Conservation (phyloP, 2,329 filamentous ascomycete species). For the Paecilomyces dactylethromorphus region DNA sequence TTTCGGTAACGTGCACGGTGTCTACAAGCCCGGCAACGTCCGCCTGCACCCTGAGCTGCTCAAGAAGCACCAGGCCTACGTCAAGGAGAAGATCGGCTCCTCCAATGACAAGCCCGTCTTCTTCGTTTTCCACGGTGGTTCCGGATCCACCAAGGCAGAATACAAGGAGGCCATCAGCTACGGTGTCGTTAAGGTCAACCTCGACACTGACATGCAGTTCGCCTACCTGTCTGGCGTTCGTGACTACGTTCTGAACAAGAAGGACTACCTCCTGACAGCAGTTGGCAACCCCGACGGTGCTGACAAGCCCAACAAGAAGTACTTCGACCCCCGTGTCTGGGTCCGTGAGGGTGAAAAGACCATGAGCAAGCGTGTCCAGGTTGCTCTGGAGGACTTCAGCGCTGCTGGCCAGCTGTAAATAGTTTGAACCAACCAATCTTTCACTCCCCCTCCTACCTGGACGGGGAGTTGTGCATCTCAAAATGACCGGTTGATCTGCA, state of each 20-base stretch:
- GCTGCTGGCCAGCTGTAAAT: constrained; percentile 68
- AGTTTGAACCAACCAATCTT: neutral
- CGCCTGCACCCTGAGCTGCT: constrained; percentile 94
- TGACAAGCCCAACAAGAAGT: constrained; percentile 99
- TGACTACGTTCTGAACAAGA: constrained; percentile 90
- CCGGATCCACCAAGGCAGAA: constrained; percentile 83
- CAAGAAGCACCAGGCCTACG: constrained; percentile 89
- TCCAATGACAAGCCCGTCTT: constrained; percentile 86
- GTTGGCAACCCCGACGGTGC: constrained; percentile 93
- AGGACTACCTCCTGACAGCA: constrained; percentile 80
- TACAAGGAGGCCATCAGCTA: constrained; percentile 82
- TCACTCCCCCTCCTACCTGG: neutral
- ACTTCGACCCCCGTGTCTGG: constrained; percentile 82
- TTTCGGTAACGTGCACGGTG: constrained; percentile 98
- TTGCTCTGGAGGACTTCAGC: constrained; percentile 89
- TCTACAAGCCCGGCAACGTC: constrained; percentile 98
- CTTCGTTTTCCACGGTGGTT: constrained; percentile 99
- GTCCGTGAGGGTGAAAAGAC: constrained; percentile 91
- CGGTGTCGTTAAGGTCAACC: constrained; percentile 98
- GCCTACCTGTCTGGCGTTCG: constrained; percentile 89
- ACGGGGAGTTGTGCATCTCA: neutral
- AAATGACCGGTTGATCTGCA: neutral
- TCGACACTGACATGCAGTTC: constrained; percentile 96
- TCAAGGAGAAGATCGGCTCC: constrained; percentile 69
- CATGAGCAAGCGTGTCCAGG: constrained; percentile 74